phyloP scores from a whole-genome alignment of 2,329 filamentous ascomycete genomes.

The Verticillium nonalfalfae region DNA sequence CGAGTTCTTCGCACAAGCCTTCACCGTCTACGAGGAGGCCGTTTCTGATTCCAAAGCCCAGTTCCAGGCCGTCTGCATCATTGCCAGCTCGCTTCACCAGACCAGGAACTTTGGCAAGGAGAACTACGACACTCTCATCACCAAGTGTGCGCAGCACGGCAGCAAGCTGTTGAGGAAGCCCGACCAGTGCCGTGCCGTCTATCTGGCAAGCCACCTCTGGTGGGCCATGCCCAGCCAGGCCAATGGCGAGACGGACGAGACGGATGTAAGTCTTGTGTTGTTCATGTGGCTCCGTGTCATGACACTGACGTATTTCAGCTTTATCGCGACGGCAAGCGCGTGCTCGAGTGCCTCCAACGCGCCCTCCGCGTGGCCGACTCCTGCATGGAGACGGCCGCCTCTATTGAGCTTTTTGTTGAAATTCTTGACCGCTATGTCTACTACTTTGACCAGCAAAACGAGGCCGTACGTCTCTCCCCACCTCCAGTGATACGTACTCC shows the following conservation, averaged over 20 bases:
- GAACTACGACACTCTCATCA: slow-evolving; percentile 98
- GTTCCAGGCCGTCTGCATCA: slow-evolving; percentile 95
- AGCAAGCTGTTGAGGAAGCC: slow-evolving; percentile 97
- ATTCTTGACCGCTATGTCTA: slow-evolving; percentile 98
- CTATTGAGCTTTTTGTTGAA: slow-evolving; percentile 96
- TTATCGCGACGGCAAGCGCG: slow-evolving; percentile 95
- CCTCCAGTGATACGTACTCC: not conserved
- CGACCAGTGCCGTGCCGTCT: slow-evolving; percentile 94
- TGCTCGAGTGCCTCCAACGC: slow-evolving; percentile 91
- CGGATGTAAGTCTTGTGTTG: slow-evolving; percentile 53
- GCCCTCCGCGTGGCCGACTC: slow-evolving; percentile 94
- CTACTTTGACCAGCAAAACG: slow-evolving; percentile 98
- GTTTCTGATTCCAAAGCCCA: slow-evolving; percentile 94
- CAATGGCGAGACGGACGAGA: slow-evolving; percentile 74
- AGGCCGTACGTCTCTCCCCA: slow-evolving; percentile 55
- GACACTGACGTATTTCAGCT: slow-evolving; percentile 49
- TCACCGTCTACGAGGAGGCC: slow-evolving; percentile 95
- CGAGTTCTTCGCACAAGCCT: slow-evolving; percentile 97
- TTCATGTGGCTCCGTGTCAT: slow-evolving; percentile 14
- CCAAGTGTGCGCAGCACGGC: slow-evolving; percentile 92
- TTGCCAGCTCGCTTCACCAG: slow-evolving; percentile 82
- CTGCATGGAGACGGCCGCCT: slow-evolving; percentile 97
- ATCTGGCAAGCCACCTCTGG: slow-evolving; percentile 94
- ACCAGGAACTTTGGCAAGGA: slow-evolving; percentile 90
- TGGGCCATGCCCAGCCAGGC: slow-evolving; percentile 84